Evolutionary conservation across 148 eudicot species (phyloP), one percentile per base, ranked within the genome.

Genomic region (Vaccinium corymbosum): DNA sequence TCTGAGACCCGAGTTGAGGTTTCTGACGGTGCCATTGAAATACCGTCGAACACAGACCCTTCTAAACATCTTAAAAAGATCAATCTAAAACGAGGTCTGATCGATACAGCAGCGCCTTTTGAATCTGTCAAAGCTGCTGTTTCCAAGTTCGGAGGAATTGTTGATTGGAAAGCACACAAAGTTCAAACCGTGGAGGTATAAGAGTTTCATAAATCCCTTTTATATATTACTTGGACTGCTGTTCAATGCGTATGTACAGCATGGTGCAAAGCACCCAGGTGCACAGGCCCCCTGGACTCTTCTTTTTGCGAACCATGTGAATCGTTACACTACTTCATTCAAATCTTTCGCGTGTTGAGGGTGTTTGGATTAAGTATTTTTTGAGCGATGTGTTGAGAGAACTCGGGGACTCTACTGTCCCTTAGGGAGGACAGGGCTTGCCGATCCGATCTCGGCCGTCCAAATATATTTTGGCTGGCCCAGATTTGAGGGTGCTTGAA

Each of bases 161-260:
- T 92, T 83, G 99, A 96, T 83, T 96, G 99, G 99, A 94, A 96
- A 84, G 95, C 98, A 88, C 99, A 96, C 79, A 91, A 89, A 88
- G 89, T 89, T 55, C 97, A 92, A 78, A 92, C 97, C 22, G 94
- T 93, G 64, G 99, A 96, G 99, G 99, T 96, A 82, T 61, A 75
- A 3, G 32, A n/a, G 15, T 68, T 68, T 51, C 46, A 3, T 68
- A 16, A 17, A 27, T 29, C 12, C 3, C 6, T 29, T 70, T 22
- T 17, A 25, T 48, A 6, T 19, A 7, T 64, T 80, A 17, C 51
- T 61, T 62, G 32, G 9, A 42, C 35, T 61, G 19, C 29, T 61
- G 53, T 11, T 70, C 16, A 4, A 35, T 35, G 38, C 38, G 38
- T 35, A 35, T 35, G 38, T 3, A 35, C 38, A 35, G 3, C 38